Conservation (phyloP, 768 basidiomycete genomes). For the Russula brevipes region DNA sequence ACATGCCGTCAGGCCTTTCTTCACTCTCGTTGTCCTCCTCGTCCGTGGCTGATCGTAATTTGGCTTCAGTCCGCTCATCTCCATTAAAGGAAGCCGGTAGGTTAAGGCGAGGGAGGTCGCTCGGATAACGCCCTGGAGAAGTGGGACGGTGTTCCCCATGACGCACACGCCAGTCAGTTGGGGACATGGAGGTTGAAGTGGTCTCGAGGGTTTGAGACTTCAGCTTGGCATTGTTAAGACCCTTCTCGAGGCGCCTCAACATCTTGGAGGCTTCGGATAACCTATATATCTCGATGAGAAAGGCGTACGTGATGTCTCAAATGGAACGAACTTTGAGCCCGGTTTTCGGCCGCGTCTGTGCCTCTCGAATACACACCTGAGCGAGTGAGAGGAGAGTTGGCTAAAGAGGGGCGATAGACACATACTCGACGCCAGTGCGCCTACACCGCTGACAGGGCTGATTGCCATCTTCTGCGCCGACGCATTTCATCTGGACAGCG, state of each 20-base stretch:
- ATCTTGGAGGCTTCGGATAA: slow-evolving; percentile 86
- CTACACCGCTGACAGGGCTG: slow-evolving; percentile 80
- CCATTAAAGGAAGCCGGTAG: slow-evolving; percentile 30
- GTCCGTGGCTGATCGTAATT: slow-evolving; percentile 33
- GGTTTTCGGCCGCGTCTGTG: slow-evolving; percentile 85
- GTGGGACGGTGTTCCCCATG: slow-evolving; percentile 18
- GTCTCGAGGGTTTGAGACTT: slow-evolving; percentile 46
- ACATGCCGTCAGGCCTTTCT: slow-evolving; percentile 56
- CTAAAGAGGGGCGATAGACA: slow-evolving; percentile 11
- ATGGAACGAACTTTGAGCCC: slow-evolving; percentile 70
- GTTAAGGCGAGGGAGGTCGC: slow-evolving; percentile 48
- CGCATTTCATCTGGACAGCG: slow-evolving; percentile 74
- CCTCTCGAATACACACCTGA: slow-evolving; percentile 81
- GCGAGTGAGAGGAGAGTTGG: slow-evolving; percentile 22
- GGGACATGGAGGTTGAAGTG: slow-evolving; percentile 33
- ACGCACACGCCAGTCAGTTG: slow-evolving; percentile 24
- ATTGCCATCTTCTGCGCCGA: slow-evolving; percentile 80
- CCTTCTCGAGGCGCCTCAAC: slow-evolving; percentile 82
- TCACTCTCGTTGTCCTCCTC: slow-evolving; percentile 66
- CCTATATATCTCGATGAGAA: slow-evolving; percentile 37
- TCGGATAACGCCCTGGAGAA: slow-evolving; percentile 38
- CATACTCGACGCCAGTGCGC: slow-evolving; percentile 61
- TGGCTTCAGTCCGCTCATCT: slow-evolving; percentile 14
- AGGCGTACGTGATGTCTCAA: slow-evolving; percentile 3
- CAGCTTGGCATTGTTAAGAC: slow-evolving; percentile 68